phyloP scores from a whole-genome alignment of 495 filamentous ascomycete genomes.

The Amorphotheca resinae region DNA sequence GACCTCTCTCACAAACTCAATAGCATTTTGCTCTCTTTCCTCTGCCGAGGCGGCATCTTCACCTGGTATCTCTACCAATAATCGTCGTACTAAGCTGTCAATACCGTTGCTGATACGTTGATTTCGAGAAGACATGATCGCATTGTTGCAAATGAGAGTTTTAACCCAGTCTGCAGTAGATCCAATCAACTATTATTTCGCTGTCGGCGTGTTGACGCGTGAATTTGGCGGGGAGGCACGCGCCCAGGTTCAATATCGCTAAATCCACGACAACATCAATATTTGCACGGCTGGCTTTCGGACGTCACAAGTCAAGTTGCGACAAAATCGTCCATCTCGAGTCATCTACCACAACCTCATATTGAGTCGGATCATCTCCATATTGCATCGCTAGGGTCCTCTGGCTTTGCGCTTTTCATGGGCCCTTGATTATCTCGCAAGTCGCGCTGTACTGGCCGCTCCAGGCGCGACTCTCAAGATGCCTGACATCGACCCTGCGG shows the following conservation, averaged over 20 bases:
- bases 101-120: slow-evolving; percentile 39
- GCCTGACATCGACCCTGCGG: slow-evolving; percentile 78
- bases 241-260: background rate
- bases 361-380: slow-evolving; percentile 11
- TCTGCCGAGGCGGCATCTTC: slow-evolving; percentile 37
- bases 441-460: slow-evolving; percentile 15
- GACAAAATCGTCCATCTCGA: slow-evolving; percentile 1
- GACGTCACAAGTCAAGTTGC: background rate
- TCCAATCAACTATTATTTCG: background rate
- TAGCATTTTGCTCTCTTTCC: slow-evolving; percentile 37
- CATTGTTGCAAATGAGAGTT: slow-evolving; percentile 22
- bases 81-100: slow-evolving; percentile 42
- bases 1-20: slow-evolving; percentile 35
- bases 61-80: slow-evolving; percentile 36
- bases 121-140: slow-evolving; percentile 31
- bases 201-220: too few relatives aligned
- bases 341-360: slow-evolving; percentile 12
- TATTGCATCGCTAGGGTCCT: slow-evolving; percentile 8
- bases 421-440: slow-evolving; percentile 8
- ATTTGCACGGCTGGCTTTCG: background rate
- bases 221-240: background rate
- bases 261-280: background rate
- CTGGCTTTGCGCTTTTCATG: slow-evolving; percentile 12
- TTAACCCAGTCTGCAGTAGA: background rate
- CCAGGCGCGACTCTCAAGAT: slow-evolving; percentile 30